phyloP scores from a whole-genome alignment of 305 asterid species.

The Fraxinus nigra region DNA sequence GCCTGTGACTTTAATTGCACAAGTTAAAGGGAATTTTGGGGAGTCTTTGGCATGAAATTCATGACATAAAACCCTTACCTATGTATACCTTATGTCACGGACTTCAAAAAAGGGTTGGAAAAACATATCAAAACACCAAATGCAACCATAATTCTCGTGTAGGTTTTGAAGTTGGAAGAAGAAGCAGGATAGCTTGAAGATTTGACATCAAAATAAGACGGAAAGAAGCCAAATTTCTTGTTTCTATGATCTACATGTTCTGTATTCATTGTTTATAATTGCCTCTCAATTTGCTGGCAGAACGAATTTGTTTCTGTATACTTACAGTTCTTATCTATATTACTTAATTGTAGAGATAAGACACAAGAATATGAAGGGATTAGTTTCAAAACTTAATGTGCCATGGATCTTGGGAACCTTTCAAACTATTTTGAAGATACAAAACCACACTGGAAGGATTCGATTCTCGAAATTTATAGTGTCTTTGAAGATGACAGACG shows the following conservation, averaged over 20 bases:
- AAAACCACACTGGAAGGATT: not conserved
- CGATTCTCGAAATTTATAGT: not conserved
- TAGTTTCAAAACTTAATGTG: not conserved
- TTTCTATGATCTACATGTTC: not conserved
- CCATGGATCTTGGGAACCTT: not conserved
- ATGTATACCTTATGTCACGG: not conserved
- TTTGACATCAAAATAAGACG: constrained; percentile 5
- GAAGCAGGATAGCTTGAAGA: not conserved
- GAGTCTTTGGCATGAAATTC: not conserved
- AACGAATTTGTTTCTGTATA: not conserved
- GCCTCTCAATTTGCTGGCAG: constrained; percentile 10
- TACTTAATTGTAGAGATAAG: not conserved
- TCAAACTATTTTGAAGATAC: not conserved
- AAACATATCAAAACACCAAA: not conserved
- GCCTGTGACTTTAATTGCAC: not conserved
- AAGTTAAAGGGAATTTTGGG: not conserved
- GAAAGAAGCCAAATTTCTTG: not conserved
- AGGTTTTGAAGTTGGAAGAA: not conserved
- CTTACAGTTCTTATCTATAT: not conserved
- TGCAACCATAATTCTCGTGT: not conserved
- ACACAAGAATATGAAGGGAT: not conserved
- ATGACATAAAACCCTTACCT: not conserved
- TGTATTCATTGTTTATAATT: not conserved
- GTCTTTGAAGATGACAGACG: not conserved
- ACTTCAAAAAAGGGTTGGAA: not conserved